Evolutionary conservation across 352 stramenopile genomes (phyloP).

Genomic region (Pythium grandisporangium): DNA sequence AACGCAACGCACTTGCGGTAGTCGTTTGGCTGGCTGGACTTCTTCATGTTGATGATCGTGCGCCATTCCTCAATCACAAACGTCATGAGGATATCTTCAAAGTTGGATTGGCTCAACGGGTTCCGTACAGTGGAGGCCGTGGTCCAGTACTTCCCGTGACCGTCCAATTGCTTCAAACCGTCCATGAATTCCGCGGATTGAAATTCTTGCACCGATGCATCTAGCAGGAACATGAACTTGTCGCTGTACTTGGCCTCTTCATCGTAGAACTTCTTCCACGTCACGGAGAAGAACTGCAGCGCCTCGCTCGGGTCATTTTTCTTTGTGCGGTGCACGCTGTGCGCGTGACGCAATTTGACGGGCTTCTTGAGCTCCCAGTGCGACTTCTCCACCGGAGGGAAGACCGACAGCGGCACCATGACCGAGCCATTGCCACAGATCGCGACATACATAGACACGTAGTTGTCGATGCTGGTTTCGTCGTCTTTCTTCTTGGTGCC

Average conservation of each 20-base stretch:
- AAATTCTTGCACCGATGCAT: conserved; percentile 61
- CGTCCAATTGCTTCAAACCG: conserved; percentile 64
- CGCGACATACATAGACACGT: conserved; percentile 78
- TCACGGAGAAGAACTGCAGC: conserved; percentile 80
- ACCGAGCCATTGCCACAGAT: conserved; percentile 81
- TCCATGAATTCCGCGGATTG: conserved; percentile 52
- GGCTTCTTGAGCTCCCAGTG: conserved; percentile 84
- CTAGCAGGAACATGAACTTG: conserved; percentile 75
- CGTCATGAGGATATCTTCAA: conserved; percentile 52
- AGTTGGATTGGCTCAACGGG: conserved; percentile 60
- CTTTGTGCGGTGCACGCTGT: conserved; percentile 70
- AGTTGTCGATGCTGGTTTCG: conserved; percentile 28
- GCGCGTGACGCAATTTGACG: conserved; percentile 73
- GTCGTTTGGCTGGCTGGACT: conserved; percentile 78
- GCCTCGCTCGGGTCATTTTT: conserved; percentile 62
- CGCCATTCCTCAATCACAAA: conserved; percentile 77
- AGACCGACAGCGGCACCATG: conserved; percentile 83
- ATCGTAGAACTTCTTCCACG: conserved; percentile 86
- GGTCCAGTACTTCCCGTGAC: conserved; percentile 81
- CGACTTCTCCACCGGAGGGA: conserved; percentile 64
- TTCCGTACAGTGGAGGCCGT: conserved; percentile 70
- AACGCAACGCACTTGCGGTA: conserved; percentile 84
- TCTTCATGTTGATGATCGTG: conserved; percentile 66
- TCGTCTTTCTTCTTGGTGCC: conserved; percentile 7
- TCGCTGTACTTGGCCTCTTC: conserved; percentile 83